Base-by-base conservation (phyloP, 345 rosid species). In the Physaria fendleri region DNA sequence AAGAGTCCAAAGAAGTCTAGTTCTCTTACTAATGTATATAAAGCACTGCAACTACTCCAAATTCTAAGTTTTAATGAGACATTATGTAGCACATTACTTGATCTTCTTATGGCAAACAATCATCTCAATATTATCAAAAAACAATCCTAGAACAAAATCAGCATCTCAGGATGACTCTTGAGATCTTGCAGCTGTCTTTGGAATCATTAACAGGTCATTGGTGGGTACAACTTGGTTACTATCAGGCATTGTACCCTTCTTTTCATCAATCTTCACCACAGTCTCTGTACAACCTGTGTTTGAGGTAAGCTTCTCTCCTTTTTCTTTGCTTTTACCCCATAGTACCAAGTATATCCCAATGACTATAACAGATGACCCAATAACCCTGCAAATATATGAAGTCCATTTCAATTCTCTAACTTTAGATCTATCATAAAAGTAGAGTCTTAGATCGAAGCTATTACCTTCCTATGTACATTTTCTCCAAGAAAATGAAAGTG, bases 381-480 rank as follows among this genome's bases (percentile, higher is more conserved):
- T 17, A 52, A 58, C 54, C 75, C 82, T 74, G 20, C 29, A 67
- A 33, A n/a, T n/a, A n/a, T n/a, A n/a, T n/a, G n/a, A n/a, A n/a
- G n/a, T n/a, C n/a, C n/a, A n/a, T n/a, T n/a, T 3, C 39, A 51
- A 0, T 33, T 16, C 22, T 30, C 46, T 32, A 30, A 33, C 24
- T 51, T 59, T 9, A 34, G 47, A 51, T 59, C 13, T 8, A 32
- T 49, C 14, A 5, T 21, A 44, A 2, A 2, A 11, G n/a, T 61
- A 45, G n/a, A n/a, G 37, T 37, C 17, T 61, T 37, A 13, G 13
- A 29, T 60, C 37, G 45, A 53, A 9, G 40, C 11, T 15, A n/a
- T 10, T 58, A 86, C 94, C 89, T 83, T 76, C 87, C 95, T 15
- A 81, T 6, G 48, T 65, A 75, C 71, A 77, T 45, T 25, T 70